Evolutionary conservation across 345 rosid genomes (phyloP).

Genomic region (Dipteronia dyeriana): DNA sequence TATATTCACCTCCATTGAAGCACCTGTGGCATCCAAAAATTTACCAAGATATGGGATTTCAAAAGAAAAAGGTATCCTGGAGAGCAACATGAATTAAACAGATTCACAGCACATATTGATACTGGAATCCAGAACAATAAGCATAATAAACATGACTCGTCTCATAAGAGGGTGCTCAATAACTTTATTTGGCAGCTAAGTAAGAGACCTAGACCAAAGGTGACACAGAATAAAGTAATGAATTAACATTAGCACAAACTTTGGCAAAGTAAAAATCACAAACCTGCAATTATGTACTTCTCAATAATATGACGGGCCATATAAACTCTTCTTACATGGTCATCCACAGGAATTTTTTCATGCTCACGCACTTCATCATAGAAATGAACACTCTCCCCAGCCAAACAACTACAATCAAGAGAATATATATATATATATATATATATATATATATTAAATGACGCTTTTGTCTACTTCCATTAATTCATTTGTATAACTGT

Average conservation of each 20-base stretch:
- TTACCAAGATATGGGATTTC: constrained; percentile 8
- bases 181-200: not conserved
- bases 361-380: constrained; percentile 79
- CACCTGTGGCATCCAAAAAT: constrained; percentile 48
- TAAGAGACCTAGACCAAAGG: not conserved
- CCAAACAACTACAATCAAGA: constrained; percentile 64
- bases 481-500: constrained; percentile 6
- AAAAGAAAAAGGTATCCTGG: not conserved
- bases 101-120: not conserved
- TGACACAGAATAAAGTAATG: not conserved
- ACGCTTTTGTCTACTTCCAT: not conserved
- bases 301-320: constrained; percentile 89
- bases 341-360: constrained; percentile 67
- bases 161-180: not conserved
- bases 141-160: too few species aligned
- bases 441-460: not conserved
- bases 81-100: not conserved
- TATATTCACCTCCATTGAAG: constrained; percentile 84
- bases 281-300: constrained; percentile 78
- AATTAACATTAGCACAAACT: constrained; percentile 16
- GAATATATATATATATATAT: too few species aligned
- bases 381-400: constrained; percentile 93
- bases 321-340: constrained; percentile 72
- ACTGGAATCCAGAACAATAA: too few species aligned
- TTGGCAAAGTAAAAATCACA: constrained; percentile 13